Percentiles rank a stretch among this genome's conserved stretches.
Evolutionary conservation across 1,284 basidiomycete genomes (phyloP).

Genomic region (Microbotryum lychnidis-dioicae): DNA sequence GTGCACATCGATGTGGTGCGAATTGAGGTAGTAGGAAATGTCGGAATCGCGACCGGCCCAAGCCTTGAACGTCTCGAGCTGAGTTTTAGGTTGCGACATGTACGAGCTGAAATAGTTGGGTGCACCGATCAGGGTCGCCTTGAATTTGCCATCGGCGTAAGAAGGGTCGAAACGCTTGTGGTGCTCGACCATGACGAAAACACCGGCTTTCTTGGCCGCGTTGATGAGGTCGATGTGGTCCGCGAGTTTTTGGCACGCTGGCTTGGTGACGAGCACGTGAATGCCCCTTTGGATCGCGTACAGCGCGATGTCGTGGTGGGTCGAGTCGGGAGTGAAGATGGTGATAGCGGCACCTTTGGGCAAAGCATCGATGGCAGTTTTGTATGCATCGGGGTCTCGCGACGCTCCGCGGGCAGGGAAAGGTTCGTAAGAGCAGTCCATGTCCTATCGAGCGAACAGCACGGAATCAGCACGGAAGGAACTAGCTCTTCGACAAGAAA

Average conservation of each 20-base stretch:
- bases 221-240: conserved; percentile 71
- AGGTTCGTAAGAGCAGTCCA: conserved; percentile 55
- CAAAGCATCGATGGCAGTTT: conserved; percentile 69
- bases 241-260: conserved; percentile 73
- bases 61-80: conserved; percentile 83
- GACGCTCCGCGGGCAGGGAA: conserved; percentile 63
- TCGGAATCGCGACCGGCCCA: conserved; percentile 92
- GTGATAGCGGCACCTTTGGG: conserved; percentile 77
- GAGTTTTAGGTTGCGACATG: conserved; percentile 92
- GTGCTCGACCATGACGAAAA: conserved; percentile 86
- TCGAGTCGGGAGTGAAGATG: conserved; percentile 66
- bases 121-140: conserved; percentile 65
- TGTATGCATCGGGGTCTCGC: conserved; percentile 71
- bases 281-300: conserved; percentile 75
- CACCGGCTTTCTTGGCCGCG: conserved; percentile 65
- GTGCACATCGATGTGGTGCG: conserved; percentile 71
- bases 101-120: conserved; percentile 65
- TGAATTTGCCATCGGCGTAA: conserved; percentile 80
- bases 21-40: conserved; percentile 77
- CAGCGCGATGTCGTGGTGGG: conserved; percentile 74
- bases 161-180: conserved; percentile 71
- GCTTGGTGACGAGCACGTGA: conserved; percentile 87
- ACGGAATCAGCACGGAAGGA: conserved; percentile 4
- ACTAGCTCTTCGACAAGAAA: conserved; percentile 53
- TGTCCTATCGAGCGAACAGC: not conserved